Conservation (phyloP, 148 eudicot genomes). For the Spergularia marina region DNA sequence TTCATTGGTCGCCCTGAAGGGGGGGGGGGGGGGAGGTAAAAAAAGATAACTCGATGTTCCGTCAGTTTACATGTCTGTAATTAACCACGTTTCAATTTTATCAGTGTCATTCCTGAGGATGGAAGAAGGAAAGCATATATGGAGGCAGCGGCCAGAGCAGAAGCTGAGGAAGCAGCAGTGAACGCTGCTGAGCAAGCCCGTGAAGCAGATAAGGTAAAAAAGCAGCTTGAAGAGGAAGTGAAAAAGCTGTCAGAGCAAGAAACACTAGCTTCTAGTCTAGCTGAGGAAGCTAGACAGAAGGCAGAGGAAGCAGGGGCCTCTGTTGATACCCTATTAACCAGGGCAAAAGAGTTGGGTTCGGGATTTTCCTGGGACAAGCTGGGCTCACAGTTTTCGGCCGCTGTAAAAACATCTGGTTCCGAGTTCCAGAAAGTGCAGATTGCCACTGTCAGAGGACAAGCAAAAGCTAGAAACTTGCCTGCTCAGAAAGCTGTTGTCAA, state of each 20-base stretch:
- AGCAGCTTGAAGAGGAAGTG: conserved; percentile 52
- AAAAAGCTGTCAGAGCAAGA: conserved; percentile 52
- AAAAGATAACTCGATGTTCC: not conserved
- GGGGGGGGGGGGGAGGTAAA: too few species aligned
- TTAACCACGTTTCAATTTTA: not conserved
- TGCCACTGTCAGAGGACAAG: conserved; percentile 93
- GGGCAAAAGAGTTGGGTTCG: conserved; percentile 53
- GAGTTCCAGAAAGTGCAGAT: conserved; percentile 62
- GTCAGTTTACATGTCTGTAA: not conserved
- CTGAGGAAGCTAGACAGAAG: conserved; percentile 58
- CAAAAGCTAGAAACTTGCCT: conserved; percentile 64
- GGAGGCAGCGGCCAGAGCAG: conserved; percentile 64
- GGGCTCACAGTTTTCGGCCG: conserved; percentile 63
- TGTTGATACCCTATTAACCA: conserved; percentile 46
- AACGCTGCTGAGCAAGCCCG: conserved; percentile 62
- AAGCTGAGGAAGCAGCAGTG: conserved; percentile 74
- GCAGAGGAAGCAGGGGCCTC: conserved; percentile 58
- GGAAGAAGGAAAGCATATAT: conserved; percentile 80
- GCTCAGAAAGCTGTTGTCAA: conserved; percentile 63
- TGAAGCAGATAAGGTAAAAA: conserved; percentile 55
- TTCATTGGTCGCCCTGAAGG: too few species aligned
- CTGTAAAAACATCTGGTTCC: conserved; percentile 41
- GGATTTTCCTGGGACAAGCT: conserved; percentile 72
- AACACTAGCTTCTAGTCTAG: conserved; percentile 43
- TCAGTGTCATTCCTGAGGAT: conserved; percentile 90